Base-by-base conservation (phyloP, 352 stramenopile genomes). In the Globisporangium middletonii region DNA sequence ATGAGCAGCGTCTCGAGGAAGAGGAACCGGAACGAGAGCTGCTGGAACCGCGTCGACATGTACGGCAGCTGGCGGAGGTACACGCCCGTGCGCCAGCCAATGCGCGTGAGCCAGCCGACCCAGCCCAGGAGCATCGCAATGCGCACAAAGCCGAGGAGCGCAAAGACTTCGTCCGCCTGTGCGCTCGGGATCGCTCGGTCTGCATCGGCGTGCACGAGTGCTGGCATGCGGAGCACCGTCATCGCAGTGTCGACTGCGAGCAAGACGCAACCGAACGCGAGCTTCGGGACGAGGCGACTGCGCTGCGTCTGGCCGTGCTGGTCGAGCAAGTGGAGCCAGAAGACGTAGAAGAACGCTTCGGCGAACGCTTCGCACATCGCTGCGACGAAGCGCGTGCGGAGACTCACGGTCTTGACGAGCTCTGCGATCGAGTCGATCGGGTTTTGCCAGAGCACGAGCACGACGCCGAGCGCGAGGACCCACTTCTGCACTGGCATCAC, bases 21-120 rank as follows among this genome's bases (percentile, higher is more conserved):
- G 15, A 94, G 57, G 56, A 94, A 96, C 13, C 87, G 82, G 57
- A 91, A 96, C 43, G 85, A 94, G 7, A 96, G 67, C 51, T 96
- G 87, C 67, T 93, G 82, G 49, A 87, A 91, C 4, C 87, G 85
- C 23, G 83, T 89, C 4, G 78, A 74, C 79, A 96, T 94, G 64
- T 96, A 96, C 28, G 81, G 75, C 6, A 96, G 55, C 18, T 66
- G 65, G 13, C 84, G 85, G 23, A 96, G n/a, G 45, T 89, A 69
- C 5, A 64, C 60, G 1, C 76, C 71, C 0, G 84, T 89, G 53
- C 71, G 63, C 49, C 69, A 78, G 18, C 76, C 79, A 52, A 88
- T 75, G 50, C 62, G 68, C 41, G 72, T 63, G 19, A 93, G 84
- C 83, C 84, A 95, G 1, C 73, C 64, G 16, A 89, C 74, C 87